A percentile compares a stretch with the other conserved stretches of the same genome.
Evolutionary conservation across 2,329 filamentous ascomycete genomes (phyloP).

Genomic region (Microcera coccophila): DNA sequence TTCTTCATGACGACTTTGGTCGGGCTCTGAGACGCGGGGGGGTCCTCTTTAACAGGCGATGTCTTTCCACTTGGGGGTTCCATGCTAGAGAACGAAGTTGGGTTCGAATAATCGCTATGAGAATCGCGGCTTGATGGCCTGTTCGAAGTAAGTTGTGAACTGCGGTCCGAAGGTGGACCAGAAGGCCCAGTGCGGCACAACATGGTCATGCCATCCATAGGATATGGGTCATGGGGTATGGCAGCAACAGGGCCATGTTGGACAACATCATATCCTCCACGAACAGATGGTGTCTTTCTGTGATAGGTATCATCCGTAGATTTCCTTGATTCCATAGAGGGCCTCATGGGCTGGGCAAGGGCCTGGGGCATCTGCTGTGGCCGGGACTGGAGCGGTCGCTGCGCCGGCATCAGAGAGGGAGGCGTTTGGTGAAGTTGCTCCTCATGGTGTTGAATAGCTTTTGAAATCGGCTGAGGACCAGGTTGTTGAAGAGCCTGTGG

Average conservation of each 20-base stretch:
- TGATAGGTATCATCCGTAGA: slow-evolving; percentile 25
- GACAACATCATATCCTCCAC: slow-evolving; percentile 40
- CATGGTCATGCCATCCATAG: slow-evolving; percentile 95
- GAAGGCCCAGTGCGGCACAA: slow-evolving; percentile 78
- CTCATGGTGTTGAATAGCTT: slow-evolving; percentile 12
- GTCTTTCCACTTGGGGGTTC: slow-evolving; percentile 71
- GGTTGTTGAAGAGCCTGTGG: slow-evolving; percentile 5
- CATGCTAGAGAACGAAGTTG: slow-evolving; percentile 82
- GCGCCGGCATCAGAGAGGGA: no score
- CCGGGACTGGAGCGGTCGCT: slow-evolving; percentile 11
- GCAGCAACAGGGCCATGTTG: slow-evolving; percentile 60
- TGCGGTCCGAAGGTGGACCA: slow-evolving; percentile 56
- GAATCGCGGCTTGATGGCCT: slow-evolving; percentile 83
- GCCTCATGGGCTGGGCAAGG: slow-evolving; percentile 11
- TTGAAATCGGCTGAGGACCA: slow-evolving; percentile 1
- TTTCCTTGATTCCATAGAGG: slow-evolving; percentile 22
- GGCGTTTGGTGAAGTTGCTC: slow-evolving; percentile 5
- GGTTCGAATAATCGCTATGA: slow-evolving; percentile 84
- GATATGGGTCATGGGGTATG: slow-evolving; percentile 89
- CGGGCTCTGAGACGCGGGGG: slow-evolving; percentile 45
- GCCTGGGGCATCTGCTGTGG: slow-evolving; percentile 8
- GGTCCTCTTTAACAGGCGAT: slow-evolving; percentile 68
- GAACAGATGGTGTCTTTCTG: slow-evolving; percentile 16
- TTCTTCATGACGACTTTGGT: slow-evolving; percentile 67
- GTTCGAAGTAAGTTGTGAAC: slow-evolving; percentile 52